Evolutionary conservation across 2,329 filamentous ascomycete species (phyloP).

Genomic region (Alternaria angustiovoidea): DNA sequence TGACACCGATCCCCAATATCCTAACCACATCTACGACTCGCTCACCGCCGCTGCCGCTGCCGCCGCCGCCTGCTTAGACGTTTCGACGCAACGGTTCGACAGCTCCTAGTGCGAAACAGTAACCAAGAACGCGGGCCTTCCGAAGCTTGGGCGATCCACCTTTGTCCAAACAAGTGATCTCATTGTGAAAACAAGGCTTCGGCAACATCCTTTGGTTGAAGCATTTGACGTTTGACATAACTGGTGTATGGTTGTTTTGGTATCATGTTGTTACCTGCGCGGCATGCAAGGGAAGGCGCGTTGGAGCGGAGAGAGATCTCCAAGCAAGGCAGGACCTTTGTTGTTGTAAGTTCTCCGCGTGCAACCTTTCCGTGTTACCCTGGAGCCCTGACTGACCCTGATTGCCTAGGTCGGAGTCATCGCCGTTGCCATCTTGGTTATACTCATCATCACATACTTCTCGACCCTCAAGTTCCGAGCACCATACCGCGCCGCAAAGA

Average conservation of each 20-base stretch:
- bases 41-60: background rate
- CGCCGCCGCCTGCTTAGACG: background rate
- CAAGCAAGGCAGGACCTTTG: conserved; percentile 34
- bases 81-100: conserved; percentile 21
- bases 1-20: background rate
- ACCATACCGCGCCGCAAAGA: conserved; percentile 17
- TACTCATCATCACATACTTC: conserved; percentile 45
- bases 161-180: conserved; percentile 34
- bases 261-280: conserved; percentile 41
- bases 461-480: conserved; percentile 36
- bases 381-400: conserved; percentile 20
- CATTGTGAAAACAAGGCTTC: conserved; percentile 29
- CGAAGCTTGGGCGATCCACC: conserved; percentile 30
- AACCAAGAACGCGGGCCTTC: conserved; percentile 22
- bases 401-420: conserved; percentile 38
- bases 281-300: conserved; percentile 28
- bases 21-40: conserved; percentile 16
- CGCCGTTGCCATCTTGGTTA: conserved; percentile 38
- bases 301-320: conserved; percentile 30
- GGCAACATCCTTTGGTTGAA: conserved; percentile 15
- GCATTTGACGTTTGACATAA: conserved; percentile 17
- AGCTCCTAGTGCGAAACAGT: conserved; percentile 27
- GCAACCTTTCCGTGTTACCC: background rate
- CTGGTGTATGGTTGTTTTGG: conserved; percentile 8
- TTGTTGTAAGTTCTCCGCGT: conserved; percentile 36